These are phyloP conservation scores for Periconia sp. DNA, from an alignment of 2,329 filamentous ascomycete genomes.

Conservation along the genomic window DNA sequence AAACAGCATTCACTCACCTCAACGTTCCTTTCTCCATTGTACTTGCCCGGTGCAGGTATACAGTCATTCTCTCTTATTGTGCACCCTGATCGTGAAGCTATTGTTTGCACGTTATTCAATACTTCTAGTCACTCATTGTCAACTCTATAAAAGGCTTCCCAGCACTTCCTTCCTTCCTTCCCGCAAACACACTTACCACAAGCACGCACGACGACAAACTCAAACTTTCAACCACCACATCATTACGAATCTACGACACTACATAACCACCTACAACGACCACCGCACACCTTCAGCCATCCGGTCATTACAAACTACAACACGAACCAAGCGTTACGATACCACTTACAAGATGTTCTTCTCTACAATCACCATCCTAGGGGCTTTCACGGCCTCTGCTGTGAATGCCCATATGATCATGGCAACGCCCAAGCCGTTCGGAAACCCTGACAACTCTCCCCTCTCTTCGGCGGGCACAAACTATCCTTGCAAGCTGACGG, in stretches of 20 bases:
- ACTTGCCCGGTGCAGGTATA: constrained; percentile 6
- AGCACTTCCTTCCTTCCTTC: not conserved
- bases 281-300: not conserved
- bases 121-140: constrained; percentile 3
- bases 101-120: not conserved
- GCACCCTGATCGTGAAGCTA: constrained; percentile 6
- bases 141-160: not conserved
- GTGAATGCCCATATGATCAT: constrained; percentile 77
- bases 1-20: constrained; percentile 14
- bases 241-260: constrained; percentile 3
- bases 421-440: constrained; percentile 67
- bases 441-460: constrained; percentile 56
- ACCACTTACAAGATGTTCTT: constrained; percentile 1
- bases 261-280: not conserved
- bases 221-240: constrained; percentile 5
- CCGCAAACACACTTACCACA: not conserved
- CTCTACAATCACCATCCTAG: constrained; percentile 13
- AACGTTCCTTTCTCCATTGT: constrained; percentile 9
- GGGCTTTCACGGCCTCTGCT: constrained; percentile 52
- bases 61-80: constrained; percentile 8
- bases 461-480: constrained; percentile 63
- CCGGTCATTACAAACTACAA: no score
- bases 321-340: not conserved
- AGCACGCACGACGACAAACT: not conserved
- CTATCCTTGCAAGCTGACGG: constrained; percentile 76